Base-by-base conservation (phyloP, 1,139 yeast species). In the Yamadazyma jaroonii region DNA sequence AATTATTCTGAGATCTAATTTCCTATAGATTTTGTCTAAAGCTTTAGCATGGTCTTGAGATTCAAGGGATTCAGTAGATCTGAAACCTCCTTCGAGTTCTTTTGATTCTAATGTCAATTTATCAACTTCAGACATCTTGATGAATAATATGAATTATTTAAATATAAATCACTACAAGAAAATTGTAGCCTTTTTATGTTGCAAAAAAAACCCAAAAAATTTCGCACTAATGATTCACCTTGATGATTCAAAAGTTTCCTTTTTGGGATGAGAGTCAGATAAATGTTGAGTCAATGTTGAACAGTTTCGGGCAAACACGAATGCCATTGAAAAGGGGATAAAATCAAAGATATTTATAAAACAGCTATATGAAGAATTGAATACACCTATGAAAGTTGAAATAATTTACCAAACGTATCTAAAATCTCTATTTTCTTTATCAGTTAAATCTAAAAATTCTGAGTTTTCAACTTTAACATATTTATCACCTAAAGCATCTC, bases 1-100 rank as follows among this genome's bases (percentile, higher is more conserved):
- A 42, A 86, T 83, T 49, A 86, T 84, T 37, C 95, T 67, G 33
- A 57, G 54, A 52, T 86, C 95, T 29, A 86, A 64, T 51, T 77
- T 80, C 34, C 84, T 59, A 56, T 86, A 86, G 31, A 85, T 69
- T 35, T 61, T 66, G 51, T 84, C 81, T 39, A 84, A 66, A 39
- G 69, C 64, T 31, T 63, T 61, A 14, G 35, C 36, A 29, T 45
- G 38, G 9, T 39, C 38, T 9, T 14, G 34, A 9, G 25, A 17
- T 6, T 33, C 31, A n/a, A 26, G 9, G 14, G 27, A 21, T 8
- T 28, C 28, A 15, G 26, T 14, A 3, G 28, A 27, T 11, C 17
- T 25, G 15, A 25, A 10, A 15, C 11, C 10, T 25, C 17, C 15
- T 11, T 21, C 30, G 10, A 13, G 15, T n/a, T 32, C 29, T 9